Evolutionary conservation across 2,329 filamentous ascomycete species (phyloP), one percentile per base, ranked within the genome.

Genomic region (Neopestalotiopsis sp.): DNA sequence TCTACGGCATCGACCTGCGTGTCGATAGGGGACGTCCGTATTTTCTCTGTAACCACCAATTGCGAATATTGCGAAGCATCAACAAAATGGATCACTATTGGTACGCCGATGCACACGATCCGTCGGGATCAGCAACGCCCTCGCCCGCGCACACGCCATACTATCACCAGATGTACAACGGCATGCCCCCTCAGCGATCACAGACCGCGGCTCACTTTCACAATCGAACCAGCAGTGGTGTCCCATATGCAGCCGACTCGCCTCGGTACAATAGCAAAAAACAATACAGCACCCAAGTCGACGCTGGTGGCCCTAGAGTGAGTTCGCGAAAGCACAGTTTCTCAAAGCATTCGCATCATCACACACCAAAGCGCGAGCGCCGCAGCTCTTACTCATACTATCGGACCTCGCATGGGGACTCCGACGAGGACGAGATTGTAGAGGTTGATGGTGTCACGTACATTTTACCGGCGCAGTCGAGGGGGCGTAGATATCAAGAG

Each of bases 361-460:
- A 79, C 76, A 74, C 74, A 77, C 80, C 76, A 58, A 82, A 81
- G 82, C 84, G 82, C 80, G 85, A 88, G 79, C 86, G 86, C 76
- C 86, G 85, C 77, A 82, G 80, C 81, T 89, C 87, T 73, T 86
- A 84, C 81, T 84, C 85, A 81, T 85, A 87, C 83, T 84, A 86
- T 83, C 87, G 86, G 84, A 79, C 86, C 84, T 85, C 86, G 78
- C 84, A 86, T 85, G 87, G 87, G 84, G 88, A 89, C 81, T 89
- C 88, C 82, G 88, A 90, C 85, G 87, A 89, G 84, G 88, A 89
- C 83, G 87, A 89, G 81, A 79, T 85, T 71, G 81, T 88, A 80
- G 85, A 88, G 80, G 80, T 85, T 76, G 77, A 86, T 78, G 86
- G 85, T 73, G 77, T 83, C 78, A 86, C 82, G 72, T 88, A 84